phyloP scores from a whole-genome alignment of 116 monocot species.

The Papilionanthe hybrid region DNA sequence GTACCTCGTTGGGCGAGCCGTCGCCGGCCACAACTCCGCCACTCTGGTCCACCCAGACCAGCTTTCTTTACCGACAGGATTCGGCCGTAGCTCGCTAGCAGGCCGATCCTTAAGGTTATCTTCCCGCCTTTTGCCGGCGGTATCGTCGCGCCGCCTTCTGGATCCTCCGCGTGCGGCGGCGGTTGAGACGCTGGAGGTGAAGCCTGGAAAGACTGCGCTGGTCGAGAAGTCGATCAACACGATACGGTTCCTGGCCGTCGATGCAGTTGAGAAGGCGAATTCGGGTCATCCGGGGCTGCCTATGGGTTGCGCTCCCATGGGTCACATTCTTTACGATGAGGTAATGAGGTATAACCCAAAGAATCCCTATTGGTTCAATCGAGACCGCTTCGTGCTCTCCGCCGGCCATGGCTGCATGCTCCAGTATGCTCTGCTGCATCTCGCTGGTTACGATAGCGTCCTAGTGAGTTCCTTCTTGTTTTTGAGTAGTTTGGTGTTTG shows the following conservation, averaged over 20 bases:
- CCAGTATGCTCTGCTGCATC: conserved; percentile 71
- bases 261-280: conserved; percentile 86
- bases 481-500: neutral
- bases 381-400: conserved; percentile 69
- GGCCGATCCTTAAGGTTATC: conserved; percentile 19
- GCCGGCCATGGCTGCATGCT: conserved; percentile 87
- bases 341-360: conserved; percentile 86
- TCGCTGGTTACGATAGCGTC: conserved; percentile 77
- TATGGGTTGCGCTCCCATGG: conserved; percentile 84
- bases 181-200: conserved; percentile 31
- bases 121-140: neutral
- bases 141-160: neutral
- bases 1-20: conserved; percentile 28
- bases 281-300: conserved; percentile 80
- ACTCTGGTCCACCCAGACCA: conserved; percentile 24
- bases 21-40: conserved; percentile 11
- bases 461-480: conserved; percentile 22
- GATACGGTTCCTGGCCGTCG: conserved; percentile 72
- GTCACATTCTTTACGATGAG: conserved; percentile 73
- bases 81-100: conserved; percentile 41
- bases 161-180: conserved; percentile 11
- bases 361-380: conserved; percentile 75
- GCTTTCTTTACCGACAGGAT: conserved; percentile 28
- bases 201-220: conserved; percentile 25
- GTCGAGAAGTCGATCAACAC: conserved; percentile 82